These are phyloP conservation scores for Ceratobasidium sp. DNA, from an alignment of 1,284 basidiomycete species.

Conservation along the genomic window DNA sequence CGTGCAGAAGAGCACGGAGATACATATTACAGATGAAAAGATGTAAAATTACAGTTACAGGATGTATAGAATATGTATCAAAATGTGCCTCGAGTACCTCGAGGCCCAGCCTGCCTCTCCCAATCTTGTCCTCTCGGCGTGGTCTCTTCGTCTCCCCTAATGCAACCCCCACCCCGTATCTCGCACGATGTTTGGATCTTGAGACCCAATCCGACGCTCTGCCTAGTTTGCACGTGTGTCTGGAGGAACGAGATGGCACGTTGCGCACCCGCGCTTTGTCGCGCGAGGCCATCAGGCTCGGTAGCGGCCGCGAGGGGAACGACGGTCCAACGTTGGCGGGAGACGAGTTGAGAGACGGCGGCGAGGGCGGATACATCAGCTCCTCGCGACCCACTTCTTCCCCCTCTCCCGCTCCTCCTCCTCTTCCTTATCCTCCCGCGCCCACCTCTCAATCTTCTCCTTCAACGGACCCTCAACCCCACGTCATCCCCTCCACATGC, in stretches of 20 bases:
- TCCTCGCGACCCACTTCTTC: constrained; percentile 61
- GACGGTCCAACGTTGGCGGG: constrained; percentile 87
- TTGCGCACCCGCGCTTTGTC: constrained; percentile 64
- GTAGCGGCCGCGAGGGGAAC: constrained; percentile 95
- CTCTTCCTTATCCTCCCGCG: constrained; percentile 72
- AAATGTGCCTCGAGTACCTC: no score
- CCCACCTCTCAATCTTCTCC: constrained; percentile 78
- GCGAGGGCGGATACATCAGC: constrained; percentile 74
- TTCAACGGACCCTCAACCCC: constrained; percentile 77
- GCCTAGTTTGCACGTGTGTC: constrained; percentile 8
- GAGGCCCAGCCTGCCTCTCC: no score
- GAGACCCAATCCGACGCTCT: constrained; percentile 59
- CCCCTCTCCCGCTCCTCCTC: constrained; percentile 77
- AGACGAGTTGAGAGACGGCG: constrained; percentile 80
- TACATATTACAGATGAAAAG: no score
- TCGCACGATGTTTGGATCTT: constrained; percentile 96
- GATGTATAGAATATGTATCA: no score
- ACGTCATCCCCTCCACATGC: constrained; percentile 81
- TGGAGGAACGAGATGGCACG: constrained; percentile 37
- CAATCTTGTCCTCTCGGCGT: no score
- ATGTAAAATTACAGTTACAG: no score
- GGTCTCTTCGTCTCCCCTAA: constrained; percentile 67
- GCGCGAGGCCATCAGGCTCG: constrained; percentile 90
- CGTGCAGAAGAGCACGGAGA: no score
- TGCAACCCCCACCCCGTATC: no score